phyloP scores from a whole-genome alignment of 495 filamentous ascomycete species.

The Xylaria telfairii region DNA sequence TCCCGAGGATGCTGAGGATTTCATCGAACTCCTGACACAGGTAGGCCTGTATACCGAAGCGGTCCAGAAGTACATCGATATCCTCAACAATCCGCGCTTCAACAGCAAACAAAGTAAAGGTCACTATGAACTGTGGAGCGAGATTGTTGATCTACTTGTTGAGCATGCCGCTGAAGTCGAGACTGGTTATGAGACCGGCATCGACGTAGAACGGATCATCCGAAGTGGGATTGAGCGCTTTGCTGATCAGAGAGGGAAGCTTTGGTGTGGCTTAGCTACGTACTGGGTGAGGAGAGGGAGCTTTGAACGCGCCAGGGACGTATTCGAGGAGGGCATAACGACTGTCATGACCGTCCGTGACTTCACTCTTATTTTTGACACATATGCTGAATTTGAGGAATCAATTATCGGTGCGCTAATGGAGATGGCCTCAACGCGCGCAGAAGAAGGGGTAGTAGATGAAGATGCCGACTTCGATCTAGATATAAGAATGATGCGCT shows the following conservation, averaged over 20 bases:
- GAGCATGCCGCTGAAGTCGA: conserved; percentile 86
- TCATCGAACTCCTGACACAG: conserved; percentile 84
- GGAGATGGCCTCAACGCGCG: conserved; percentile 81
- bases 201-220: conserved; percentile 93
- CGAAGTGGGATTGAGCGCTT: conserved; percentile 92
- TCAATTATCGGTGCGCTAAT: conserved; percentile 90
- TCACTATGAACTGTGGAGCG: conserved; percentile 95
- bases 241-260: conserved; percentile 89
- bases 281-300: conserved; percentile 95
- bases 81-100: conserved; percentile 91
- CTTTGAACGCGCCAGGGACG: conserved; percentile 87
- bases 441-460: conserved; percentile 80
- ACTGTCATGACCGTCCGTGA: conserved; percentile 99
- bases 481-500: conserved; percentile 96
- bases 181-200: conserved; percentile 75
- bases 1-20: conserved; percentile 94
- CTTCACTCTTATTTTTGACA: conserved; percentile 95
- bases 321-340: conserved; percentile 96
- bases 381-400: conserved; percentile 96
- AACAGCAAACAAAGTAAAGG: conserved; percentile 92
- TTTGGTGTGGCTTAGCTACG: conserved; percentile 95
- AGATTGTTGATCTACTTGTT: conserved; percentile 97
- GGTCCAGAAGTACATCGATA: conserved; percentile 89
- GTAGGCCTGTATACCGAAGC: conserved; percentile 89
- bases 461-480: conserved; percentile 93